Percentiles rank a stretch among this genome's conserved stretches.
These are phyloP conservation scores for Hanseniaspora hatyaiensis DNA, from an alignment of 805 yeast species.

Conservation along the genomic window DNA sequence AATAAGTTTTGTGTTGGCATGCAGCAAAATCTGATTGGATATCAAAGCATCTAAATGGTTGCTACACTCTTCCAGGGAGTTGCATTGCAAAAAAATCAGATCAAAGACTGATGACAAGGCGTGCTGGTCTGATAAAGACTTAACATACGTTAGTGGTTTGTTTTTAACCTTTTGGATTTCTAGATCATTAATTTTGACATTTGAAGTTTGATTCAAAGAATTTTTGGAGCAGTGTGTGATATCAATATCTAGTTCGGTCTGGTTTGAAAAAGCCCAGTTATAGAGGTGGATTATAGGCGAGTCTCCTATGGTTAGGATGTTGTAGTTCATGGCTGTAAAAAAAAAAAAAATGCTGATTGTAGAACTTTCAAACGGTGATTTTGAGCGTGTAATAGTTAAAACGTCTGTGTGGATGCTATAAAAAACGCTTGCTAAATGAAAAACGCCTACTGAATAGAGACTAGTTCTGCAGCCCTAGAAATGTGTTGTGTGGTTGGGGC, in stretches of 20 bases:
- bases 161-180: background rate
- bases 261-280: slow-evolving; percentile 6
- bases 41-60: background rate
- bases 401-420: too few species aligned
- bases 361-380: too few species aligned
- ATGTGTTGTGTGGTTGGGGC: too few species aligned
- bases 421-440: too few species aligned
- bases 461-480: too few species aligned
- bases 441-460: too few species aligned
- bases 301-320: slow-evolving; percentile 9
- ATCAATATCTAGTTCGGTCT: too few species aligned
- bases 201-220: background rate
- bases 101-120: background rate
- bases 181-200: background rate
- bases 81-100: background rate
- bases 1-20: slow-evolving; percentile 1
- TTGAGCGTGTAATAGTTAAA: too few species aligned
- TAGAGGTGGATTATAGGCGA: slow-evolving; percentile 3
- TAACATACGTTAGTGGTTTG: background rate
- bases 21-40: background rate
- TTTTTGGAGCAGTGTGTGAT: background rate
- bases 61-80: slow-evolving; percentile 5
- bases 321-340: background rate
- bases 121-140: background rate
- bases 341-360: too few species aligned